Evolutionary conservation across 768 basidiomycete genomes (phyloP).

Genomic region (Auriculariales sp.): DNA sequence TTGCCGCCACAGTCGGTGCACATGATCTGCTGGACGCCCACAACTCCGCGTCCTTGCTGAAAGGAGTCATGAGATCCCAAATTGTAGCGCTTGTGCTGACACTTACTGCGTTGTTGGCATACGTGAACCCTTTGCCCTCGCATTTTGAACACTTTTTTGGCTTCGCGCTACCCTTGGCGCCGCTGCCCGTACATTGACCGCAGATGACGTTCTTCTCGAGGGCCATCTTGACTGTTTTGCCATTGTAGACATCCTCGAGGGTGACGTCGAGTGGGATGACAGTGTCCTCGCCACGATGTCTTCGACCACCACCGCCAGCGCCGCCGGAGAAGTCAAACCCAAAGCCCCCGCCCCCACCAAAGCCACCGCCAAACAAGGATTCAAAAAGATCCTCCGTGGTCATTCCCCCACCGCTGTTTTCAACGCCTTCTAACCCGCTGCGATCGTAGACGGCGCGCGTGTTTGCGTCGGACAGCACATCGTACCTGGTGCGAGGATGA

Average conservation of each 20-base stretch:
- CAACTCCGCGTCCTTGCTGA: background rate
- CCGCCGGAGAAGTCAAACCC: conserved; percentile 42
- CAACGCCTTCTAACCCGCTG: conserved; percentile 56
- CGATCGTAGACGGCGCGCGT: conserved; percentile 58
- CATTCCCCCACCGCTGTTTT: conserved; percentile 29
- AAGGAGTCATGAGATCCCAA: background rate
- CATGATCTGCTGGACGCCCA: conserved; percentile 18
- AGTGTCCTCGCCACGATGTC: conserved; percentile 49
- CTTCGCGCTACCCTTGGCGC: conserved; percentile 72
- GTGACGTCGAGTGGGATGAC: conserved; percentile 72
- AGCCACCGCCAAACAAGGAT: conserved; percentile 42
- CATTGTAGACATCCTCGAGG: conserved; percentile 86
- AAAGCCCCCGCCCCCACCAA: conserved; percentile 35
- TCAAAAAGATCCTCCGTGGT: conserved; percentile 59
- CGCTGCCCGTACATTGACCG: conserved; percentile 67
- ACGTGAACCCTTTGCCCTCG: conserved; percentile 70
- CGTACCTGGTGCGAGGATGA: conserved; percentile 39
- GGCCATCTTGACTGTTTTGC: conserved; percentile 76
- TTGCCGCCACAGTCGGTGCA: conserved; percentile 59
- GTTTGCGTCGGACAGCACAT: conserved; percentile 60
- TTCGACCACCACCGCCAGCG: conserved; percentile 14
- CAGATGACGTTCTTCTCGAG: conserved; percentile 81
- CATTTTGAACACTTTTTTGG: conserved; percentile 70
- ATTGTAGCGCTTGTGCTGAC: background rate
- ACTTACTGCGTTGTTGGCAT: conserved; percentile 32